Base-by-base conservation (phyloP, 768 basidiomycete genomes). In the Podaxis mareebaensis region DNA sequence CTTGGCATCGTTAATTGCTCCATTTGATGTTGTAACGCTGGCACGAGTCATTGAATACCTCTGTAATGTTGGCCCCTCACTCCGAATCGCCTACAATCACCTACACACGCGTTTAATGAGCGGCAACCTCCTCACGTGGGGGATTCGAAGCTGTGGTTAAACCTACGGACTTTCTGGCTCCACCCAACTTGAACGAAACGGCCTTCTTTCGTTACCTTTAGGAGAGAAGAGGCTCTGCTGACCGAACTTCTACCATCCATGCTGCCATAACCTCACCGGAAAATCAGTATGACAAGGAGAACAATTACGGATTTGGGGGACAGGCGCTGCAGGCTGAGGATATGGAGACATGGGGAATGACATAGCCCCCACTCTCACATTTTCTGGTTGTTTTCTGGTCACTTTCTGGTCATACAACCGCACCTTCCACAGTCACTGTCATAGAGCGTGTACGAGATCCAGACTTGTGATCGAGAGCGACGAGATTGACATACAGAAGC, bases 121-220 rank as follows among this genome's bases (percentile, higher is more conserved):
- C 10, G 10, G 20, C 8, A 46, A 46, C 17, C 7, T 17, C 17
- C n/a, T 46, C 44, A 46, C 44, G n/a, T 10, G 44, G n/a, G 20
- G 10, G 5, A 15, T 46, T 46, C 44, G 44, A 46, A 22, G 20
- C 5, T 46, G 6, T 46, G 44, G 33, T 46, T 46, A 46, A 46
- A 46, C 6, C 10, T 46, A 17, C 54, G 54, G 54, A 39, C 22
- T 24, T 56, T 56, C 38, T 40, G 54, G 54, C 54, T 56, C 54
- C 54, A 56, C 54, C 4, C 4, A 53, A 17, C 20, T 33, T 11
- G 53, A 33, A 10, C 15, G 2, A n/a, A 10, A 13, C 17, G 38
- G 22, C 38, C 22, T 20, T 24, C 7, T 30, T n/a, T 56, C 15
- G 8, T 33, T 56, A 5, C 22, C 54, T 39, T 56, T 40, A 56